Percentiles rank a stretch among this genome's conserved stretches.
These are phyloP conservation scores for Populus pruinosa DNA, from an alignment of 345 rosid genomes.

Conservation along the genomic window DNA sequence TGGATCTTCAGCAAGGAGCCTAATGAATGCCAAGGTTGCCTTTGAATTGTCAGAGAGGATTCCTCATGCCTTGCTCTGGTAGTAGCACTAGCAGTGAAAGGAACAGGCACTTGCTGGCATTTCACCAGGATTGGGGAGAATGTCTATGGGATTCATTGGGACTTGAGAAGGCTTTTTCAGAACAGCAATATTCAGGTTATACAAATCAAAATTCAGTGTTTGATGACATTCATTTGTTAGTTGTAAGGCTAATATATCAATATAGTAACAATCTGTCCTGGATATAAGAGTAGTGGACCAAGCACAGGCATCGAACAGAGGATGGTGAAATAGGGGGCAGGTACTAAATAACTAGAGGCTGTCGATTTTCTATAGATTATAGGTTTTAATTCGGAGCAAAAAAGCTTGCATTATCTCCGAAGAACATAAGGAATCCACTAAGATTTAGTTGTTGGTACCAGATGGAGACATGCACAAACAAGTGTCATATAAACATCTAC, in stretches of 20 bases:
- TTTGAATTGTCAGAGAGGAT: constrained; percentile 80
- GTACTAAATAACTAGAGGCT: too few species aligned
- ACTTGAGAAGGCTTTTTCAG: constrained; percentile 68
- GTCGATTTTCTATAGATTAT: too few species aligned
- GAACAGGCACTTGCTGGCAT: constrained; percentile 84
- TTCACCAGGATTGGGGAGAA: constrained; percentile 81
- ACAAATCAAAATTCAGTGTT: neutral
- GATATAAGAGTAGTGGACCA: neutral
- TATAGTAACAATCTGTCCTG: neutral
- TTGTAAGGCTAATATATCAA: too few species aligned
- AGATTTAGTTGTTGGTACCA: too few species aligned
- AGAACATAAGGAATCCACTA: too few species aligned
- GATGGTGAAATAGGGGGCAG: neutral
- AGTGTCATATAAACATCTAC: neutral
- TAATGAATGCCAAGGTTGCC: constrained; percentile 90
- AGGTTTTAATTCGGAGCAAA: too few species aligned
- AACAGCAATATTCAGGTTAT: constrained; percentile 38
- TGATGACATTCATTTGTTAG: neutral
- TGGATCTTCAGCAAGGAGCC: constrained; percentile 90
- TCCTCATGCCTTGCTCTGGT: constrained; percentile 95
- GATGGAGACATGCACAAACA: neutral
- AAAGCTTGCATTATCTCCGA: too few species aligned
- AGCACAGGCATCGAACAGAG: too few species aligned
- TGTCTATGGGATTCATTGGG: constrained; percentile 89
- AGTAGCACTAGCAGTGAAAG: constrained; percentile 92